Base-by-base conservation (phyloP, 345 rosid species). In the Aegle marmelos region DNA sequence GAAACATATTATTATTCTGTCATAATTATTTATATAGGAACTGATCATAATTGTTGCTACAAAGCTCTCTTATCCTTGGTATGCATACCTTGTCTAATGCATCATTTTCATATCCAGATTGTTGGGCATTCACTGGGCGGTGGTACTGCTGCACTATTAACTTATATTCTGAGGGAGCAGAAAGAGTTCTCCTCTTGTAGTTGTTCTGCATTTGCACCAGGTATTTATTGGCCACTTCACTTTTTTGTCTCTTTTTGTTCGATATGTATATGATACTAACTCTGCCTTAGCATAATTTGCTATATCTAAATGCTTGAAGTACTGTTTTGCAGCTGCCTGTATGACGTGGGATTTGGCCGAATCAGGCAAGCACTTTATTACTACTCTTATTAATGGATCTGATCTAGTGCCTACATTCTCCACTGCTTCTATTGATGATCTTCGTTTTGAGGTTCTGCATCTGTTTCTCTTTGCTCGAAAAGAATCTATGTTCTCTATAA, bases 301-400 rank as follows among this genome's bases (percentile, higher is more conserved):
- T 60, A 24, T 59, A 54, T 17, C 76, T 83, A 72, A 87, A 34
- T 76, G 74, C 79, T 84, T 76, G 53, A 65, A 58, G 65, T 73
- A 79, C 59, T 72, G 67, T 78, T 19, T 72, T 76, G 89, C 92
- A 96, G 99, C 98, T 82, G 99, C 99, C 28, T 97, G 98, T 82
- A 90, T 97, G 98, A 97, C 99, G 39, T 97, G 97, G 98, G 98
- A 97, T 68, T 88, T 97, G 85, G 99, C 99, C 68, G 99, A 96
- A 82, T 96, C 99, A 60, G 99, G 99, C 78, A 97, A 91, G 85
- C 91, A 89, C 73, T 97, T 94, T 81, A 88, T 90, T 67, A 88
- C 95, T 31, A 90, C 97, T 30, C 80, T 91, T 60, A 82, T 97
- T 60, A 94, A 97, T 80, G 99, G 99, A 66, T 94, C 97, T 53